Evolutionary conservation across 2,329 filamentous ascomycete species (phyloP).

Genomic region (Pleomassaria siparia): DNA sequence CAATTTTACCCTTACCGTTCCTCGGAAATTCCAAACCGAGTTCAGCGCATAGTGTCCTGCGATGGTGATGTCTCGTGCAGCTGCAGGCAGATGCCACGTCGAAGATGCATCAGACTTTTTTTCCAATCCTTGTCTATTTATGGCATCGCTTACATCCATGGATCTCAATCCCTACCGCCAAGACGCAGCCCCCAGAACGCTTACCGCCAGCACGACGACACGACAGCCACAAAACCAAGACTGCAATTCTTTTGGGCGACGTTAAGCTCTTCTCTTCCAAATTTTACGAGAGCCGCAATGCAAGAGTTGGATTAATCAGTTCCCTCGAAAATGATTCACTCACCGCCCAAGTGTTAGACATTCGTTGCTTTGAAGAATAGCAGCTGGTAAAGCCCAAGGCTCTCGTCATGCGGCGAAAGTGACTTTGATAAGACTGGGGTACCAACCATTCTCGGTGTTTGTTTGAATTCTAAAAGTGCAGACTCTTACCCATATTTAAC

Average conservation of each 20-base stretch:
- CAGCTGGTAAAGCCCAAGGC: too few relatives aligned
- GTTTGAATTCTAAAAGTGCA: too few relatives aligned
- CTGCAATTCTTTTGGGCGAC: neutral
- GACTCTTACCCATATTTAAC: too few relatives aligned
- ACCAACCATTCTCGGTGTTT: too few relatives aligned
- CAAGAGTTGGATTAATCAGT: too few relatives aligned
- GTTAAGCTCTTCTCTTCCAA: neutral
- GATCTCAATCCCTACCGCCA: neutral
- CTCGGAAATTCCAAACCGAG: neutral
- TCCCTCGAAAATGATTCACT: too few relatives aligned
- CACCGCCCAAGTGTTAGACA: too few relatives aligned
- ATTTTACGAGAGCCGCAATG: too few relatives aligned
- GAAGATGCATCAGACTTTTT: slow-evolving; percentile 5
- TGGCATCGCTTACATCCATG: neutral
- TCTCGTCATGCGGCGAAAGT: too few relatives aligned
- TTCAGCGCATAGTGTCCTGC: neutral
- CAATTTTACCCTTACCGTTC: neutral
- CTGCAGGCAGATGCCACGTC: slow-evolving; percentile 5
- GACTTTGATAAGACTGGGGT: too few relatives aligned
- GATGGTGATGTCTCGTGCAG: neutral
- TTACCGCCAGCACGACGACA: neutral
- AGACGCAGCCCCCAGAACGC: neutral
- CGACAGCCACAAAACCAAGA: neutral
- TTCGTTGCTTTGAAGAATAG: too few relatives aligned
- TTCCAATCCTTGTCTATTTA: neutral